Conservation (phyloP, 768 basidiomycete genomes). For the Boletus huronensis region DNA sequence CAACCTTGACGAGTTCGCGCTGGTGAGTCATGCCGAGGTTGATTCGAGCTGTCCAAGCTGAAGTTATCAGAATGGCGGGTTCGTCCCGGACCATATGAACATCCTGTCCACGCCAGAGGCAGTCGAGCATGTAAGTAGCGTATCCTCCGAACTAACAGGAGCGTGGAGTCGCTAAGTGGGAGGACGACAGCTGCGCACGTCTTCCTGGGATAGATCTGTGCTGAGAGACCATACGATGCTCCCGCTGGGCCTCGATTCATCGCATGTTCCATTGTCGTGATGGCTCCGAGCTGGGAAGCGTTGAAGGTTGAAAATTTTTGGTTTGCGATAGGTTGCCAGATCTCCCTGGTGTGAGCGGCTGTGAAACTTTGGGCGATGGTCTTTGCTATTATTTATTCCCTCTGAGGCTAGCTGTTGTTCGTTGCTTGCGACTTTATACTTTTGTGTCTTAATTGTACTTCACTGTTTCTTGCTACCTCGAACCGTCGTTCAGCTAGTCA, state of each 20-base stretch:
- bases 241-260: slow-evolving; percentile 50
- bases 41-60: not conserved
- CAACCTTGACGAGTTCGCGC: slow-evolving; percentile 56
- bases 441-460: not conserved
- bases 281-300: not conserved
- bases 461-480: not conserved
- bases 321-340: not conserved
- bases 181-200: slow-evolving; percentile 45
- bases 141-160: not conserved
- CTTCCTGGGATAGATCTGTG: slow-evolving; percentile 46
- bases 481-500: not conserved
- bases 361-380: not conserved
- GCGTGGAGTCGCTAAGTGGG: slow-evolving; percentile 1
- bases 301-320: no score
- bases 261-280: slow-evolving; percentile 20
- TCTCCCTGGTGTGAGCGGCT: no score
- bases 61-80: slow-evolving; percentile 43
- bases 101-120: slow-evolving; percentile 58
- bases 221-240: slow-evolving; percentile 52
- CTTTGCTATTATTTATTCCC: not conserved
- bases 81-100: slow-evolving; percentile 75
- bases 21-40: slow-evolving; percentile 42
- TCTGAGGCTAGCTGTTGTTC: not conserved
- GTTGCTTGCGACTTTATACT: not conserved
- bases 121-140: slow-evolving; percentile 48